phyloP scores from a whole-genome alignment of 2,329 filamentous ascomycete species.

The Trichophyton mentagrophytes region DNA sequence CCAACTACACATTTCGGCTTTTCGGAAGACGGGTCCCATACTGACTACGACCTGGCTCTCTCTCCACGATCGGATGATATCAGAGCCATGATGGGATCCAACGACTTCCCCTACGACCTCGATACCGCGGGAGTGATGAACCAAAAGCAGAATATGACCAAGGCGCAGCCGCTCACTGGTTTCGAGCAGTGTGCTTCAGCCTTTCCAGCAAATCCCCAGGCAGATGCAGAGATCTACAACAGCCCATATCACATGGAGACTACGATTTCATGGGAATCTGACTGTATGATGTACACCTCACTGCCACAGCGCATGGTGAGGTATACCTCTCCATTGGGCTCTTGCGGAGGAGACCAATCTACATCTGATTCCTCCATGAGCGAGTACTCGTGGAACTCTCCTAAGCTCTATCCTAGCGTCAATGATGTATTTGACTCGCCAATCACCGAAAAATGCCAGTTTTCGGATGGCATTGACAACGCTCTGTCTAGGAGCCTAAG shows the following conservation, averaged over 20 bases:
- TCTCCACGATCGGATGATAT: slow-evolving; percentile 2
- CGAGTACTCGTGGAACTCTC: slow-evolving; percentile 12
- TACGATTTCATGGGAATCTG: neutral
- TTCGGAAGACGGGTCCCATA: slow-evolving; percentile 1
- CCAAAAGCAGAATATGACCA: neutral
- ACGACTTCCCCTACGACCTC: neutral
- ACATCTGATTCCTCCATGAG: slow-evolving; percentile 11
- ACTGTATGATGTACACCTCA: slow-evolving; percentile 1
- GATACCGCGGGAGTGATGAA: neutral
- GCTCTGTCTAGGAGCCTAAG: slow-evolving; percentile 4
- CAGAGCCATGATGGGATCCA: neutral
- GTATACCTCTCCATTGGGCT: slow-evolving; percentile 12
- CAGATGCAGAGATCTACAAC: slow-evolving; percentile 7
- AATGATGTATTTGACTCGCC: slow-evolving; percentile 8
- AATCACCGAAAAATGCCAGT: slow-evolving; percentile 7
- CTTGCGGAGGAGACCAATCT: slow-evolving; percentile 12
- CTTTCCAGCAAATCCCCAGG: neutral
- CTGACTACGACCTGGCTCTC: neutral
- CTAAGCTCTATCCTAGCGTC: slow-evolving; percentile 1
- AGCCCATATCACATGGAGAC: slow-evolving; percentile 3
- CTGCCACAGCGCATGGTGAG: neutral
- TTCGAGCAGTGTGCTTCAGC: slow-evolving; percentile 9
- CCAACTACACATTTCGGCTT: slow-evolving; percentile 4
- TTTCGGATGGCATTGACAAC: slow-evolving; percentile 5
- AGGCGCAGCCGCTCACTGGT: slow-evolving; percentile 9